Percentiles rank a stretch among this genome's conserved stretches.
Conservation (phyloP, 2,329 filamentous ascomycete genomes). For the Diaporthe vexans region DNA sequence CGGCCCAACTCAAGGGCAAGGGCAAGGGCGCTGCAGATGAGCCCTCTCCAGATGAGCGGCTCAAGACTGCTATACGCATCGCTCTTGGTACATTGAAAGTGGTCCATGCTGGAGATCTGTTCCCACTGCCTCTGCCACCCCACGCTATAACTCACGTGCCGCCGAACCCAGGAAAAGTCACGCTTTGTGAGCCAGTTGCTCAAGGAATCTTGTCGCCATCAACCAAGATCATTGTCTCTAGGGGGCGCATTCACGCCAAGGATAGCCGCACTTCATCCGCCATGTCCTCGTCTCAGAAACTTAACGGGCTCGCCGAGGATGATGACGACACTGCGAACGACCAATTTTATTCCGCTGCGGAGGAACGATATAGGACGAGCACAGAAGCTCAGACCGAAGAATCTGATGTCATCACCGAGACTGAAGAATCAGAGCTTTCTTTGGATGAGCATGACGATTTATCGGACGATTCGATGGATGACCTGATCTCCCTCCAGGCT, state of each 20-base stretch:
- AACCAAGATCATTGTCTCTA: conserved; percentile 87
- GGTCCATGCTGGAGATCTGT: conserved; percentile 86
- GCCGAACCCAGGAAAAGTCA: conserved; percentile 87
- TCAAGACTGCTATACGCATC: conserved; percentile 78
- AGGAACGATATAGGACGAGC: conserved; percentile 77
- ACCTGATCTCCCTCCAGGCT: conserved; percentile 90
- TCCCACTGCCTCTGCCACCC: conserved; percentile 81
- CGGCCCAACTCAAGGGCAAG: conserved; percentile 52
- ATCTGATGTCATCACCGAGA: conserved; percentile 71
- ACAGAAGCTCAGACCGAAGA: conserved; percentile 72
- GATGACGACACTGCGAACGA: conserved; percentile 90
- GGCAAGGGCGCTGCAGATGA: conserved; percentile 48
- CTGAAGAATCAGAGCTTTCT: conserved; percentile 71
- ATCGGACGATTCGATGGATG: conserved; percentile 92
- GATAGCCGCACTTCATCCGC: conserved; percentile 61
- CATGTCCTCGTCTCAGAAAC: conserved; percentile 62
- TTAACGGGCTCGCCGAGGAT: conserved; percentile 72
- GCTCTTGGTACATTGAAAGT: conserved; percentile 81
- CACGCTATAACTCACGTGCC: conserved; percentile 90
- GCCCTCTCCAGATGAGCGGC: conserved; percentile 65
- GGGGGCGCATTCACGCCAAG: conserved; percentile 71
- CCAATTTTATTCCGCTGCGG: conserved; percentile 91
- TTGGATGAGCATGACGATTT: conserved; percentile 80
- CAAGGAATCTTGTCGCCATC: conserved; percentile 84
- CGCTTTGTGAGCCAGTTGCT: conserved; percentile 93